Percentiles rank a stretch among this genome's conserved stretches.
Evolutionary conservation across 2,329 filamentous ascomycete species (phyloP).

Genomic region (Allantophomopsis cytisporea): DNA sequence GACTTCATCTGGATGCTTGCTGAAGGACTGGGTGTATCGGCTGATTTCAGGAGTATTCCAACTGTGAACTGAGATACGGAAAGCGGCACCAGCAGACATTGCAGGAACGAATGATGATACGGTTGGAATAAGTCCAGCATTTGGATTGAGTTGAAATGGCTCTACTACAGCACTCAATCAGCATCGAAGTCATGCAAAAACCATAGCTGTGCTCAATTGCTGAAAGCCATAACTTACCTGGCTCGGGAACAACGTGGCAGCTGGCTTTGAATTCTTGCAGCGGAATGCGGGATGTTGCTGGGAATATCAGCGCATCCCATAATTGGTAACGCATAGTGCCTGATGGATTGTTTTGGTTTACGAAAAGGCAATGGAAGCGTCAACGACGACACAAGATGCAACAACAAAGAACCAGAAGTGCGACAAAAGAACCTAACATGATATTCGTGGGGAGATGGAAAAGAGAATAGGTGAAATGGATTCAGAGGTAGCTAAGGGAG

Average conservation of each 20-base stretch:
- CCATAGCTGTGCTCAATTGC: too few species aligned
- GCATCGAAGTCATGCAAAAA: too few species aligned
- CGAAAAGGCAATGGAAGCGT: neutral
- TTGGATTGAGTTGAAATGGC: too few species aligned
- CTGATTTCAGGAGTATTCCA: conserved; percentile 53
- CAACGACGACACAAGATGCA: neutral
- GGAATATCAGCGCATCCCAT: conserved; percentile 79
- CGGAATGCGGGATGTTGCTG: conserved; percentile 50
- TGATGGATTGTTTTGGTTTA: conserved; percentile 2
- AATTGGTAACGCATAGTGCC: conserved; percentile 66
- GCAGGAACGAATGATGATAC: conserved; percentile 62
- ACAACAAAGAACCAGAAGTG: neutral
- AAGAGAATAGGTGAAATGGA: too few species aligned
- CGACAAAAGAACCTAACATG: too few species aligned
- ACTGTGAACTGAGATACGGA: conserved; percentile 62
- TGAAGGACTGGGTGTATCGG: conserved; percentile 38
- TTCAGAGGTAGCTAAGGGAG: too few species aligned
- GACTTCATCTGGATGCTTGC: conserved; percentile 38
- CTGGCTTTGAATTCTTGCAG: conserved; percentile 72
- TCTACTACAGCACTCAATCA: too few species aligned
- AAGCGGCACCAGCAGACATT: conserved; percentile 39
- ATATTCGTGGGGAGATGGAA: too few species aligned
- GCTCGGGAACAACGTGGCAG: conserved; percentile 52
- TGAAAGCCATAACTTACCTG: conserved; percentile 15
- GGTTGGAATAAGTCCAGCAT: conserved; percentile 35